Conservation (phyloP, 179 eudicot genomes). For the Beta macrorhiza region DNA sequence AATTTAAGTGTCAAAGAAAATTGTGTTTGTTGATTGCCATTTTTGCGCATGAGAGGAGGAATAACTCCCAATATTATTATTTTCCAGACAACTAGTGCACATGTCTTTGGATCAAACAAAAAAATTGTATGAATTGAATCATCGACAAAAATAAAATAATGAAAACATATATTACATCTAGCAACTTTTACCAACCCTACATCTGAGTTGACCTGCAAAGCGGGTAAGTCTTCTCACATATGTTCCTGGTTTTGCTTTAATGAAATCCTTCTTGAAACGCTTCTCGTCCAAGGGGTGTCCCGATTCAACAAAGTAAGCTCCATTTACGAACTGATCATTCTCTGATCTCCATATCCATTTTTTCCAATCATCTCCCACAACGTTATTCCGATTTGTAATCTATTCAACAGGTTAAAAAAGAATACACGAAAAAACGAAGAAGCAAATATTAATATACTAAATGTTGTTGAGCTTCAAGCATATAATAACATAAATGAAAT, state of each 20-base stretch:
- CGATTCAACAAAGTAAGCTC: slow-evolving; percentile 62
- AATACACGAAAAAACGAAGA: no score
- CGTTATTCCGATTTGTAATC: slow-evolving; percentile 50
- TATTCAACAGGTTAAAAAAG: slow-evolving; percentile 1
- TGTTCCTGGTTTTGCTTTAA: slow-evolving; percentile 39
- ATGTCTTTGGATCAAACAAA: not conserved
- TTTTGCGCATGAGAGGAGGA: no score
- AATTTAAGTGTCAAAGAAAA: not conserved
- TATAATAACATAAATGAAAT: no score
- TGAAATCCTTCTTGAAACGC: slow-evolving; percentile 30
- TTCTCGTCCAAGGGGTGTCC: slow-evolving; percentile 41
- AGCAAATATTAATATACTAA: no score
- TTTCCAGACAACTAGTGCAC: not conserved
- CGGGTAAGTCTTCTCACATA: slow-evolving; percentile 47
- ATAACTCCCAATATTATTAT: no score
- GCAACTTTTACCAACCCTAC: slow-evolving; percentile 42
- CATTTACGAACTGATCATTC: slow-evolving; percentile 43
- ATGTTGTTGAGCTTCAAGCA: no score
- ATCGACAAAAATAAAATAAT: not conserved
- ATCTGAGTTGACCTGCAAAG: slow-evolving; percentile 44
- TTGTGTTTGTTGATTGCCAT: no score
- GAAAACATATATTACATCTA: slow-evolving; percentile 26
- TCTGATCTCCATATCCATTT: slow-evolving; percentile 59
- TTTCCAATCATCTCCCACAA: slow-evolving; percentile 36
- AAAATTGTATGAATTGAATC: not conserved